Evolutionary conservation across 495 filamentous ascomycete genomes (phyloP), one percentile per base, ranked within the genome.

Genomic region (Penicillium coffeae): DNA sequence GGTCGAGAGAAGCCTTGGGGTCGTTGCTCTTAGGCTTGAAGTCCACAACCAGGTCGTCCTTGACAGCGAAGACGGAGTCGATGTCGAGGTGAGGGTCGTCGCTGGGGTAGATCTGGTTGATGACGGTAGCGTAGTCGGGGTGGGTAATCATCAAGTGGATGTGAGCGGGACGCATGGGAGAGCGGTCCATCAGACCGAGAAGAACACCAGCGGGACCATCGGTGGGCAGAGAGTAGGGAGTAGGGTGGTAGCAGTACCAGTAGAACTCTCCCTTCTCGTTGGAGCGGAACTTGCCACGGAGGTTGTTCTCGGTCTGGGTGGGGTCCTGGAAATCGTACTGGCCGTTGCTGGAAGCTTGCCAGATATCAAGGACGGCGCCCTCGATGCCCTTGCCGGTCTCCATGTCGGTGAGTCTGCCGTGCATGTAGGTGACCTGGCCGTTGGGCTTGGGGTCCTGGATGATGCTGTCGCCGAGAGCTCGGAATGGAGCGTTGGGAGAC

Each of bases 311-410:
- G 38, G 72, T 67, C 77, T 92, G 87, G 30, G 81, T 73, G 32
- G 85, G 83, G 68, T 91, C 88, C 72, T 93, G 88, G 82, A 90
- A 89, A 66, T 93, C 88, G 79, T 93, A 93, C 63, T 86, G 80
- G 60, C 87, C 87, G 74, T 91, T 93, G 68, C 86, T 76, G 6
- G 81, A 85, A 34, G 87, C 86, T 64, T 93, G 86, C 88, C 88
- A 93, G 74, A 90, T 85, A 65, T 93, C 88, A 61, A 92, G 80
- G 45, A 86, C 82, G 58, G 86, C 87, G 57, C 69, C 68, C 39
- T 71, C 77, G 64, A 92, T 84, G 46, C 83, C 83, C 68, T 80
- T 74, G 56, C 83, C 82, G 18, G 87, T 89, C 44, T 81, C 76
- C 60, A 89, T 78, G 69, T 92, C 87, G 47, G 64, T 73, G 55